phyloP scores from a whole-genome alignment of 2,329 filamentous ascomycete species.

The Calonectria henricotiae region DNA sequence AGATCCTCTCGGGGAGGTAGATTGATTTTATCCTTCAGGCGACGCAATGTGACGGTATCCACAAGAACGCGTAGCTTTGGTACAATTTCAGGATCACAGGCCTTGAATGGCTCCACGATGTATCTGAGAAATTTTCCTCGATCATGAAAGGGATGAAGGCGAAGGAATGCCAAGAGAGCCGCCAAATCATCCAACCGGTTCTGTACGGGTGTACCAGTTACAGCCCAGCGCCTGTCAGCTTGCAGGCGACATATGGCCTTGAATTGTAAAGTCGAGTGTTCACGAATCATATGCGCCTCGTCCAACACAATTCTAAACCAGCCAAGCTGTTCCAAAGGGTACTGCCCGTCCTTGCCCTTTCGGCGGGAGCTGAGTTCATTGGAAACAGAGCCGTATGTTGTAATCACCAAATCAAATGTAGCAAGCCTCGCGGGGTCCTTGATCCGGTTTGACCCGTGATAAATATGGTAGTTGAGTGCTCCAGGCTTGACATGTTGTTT shows the following conservation, averaged over 20 bases:
- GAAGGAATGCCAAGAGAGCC: slow-evolving; percentile 88
- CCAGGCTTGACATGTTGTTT: slow-evolving; percentile 81
- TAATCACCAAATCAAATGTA: slow-evolving; percentile 87
- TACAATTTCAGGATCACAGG: slow-evolving; percentile 86
- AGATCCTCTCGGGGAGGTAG: slow-evolving; percentile 83
- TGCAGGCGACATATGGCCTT: slow-evolving; percentile 87
- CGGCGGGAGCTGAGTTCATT: slow-evolving; percentile 81
- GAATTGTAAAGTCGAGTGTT: slow-evolving; percentile 85
- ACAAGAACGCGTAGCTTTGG: slow-evolving; percentile 90
- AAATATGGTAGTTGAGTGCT: slow-evolving; percentile 82
- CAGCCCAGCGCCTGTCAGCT: slow-evolving; percentile 90
- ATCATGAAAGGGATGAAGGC: slow-evolving; percentile 88
- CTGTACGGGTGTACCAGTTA: slow-evolving; percentile 97
- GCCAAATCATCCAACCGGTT: slow-evolving; percentile 94
- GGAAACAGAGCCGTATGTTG: slow-evolving; percentile 91
- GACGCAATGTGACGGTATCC: slow-evolving; percentile 93
- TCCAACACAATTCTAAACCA: slow-evolving; percentile 97
- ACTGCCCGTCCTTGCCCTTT: slow-evolving; percentile 72
- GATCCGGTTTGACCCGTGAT: slow-evolving; percentile 86
- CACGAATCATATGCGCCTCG: slow-evolving; percentile 95
- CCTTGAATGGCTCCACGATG: slow-evolving; percentile 90
- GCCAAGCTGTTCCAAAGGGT: slow-evolving; percentile 83
- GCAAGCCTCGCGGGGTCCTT: slow-evolving; percentile 79
- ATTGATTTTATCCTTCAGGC: slow-evolving; percentile 92
- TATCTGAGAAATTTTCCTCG: slow-evolving; percentile 82